These are phyloP conservation scores for Candida palmyrensis DNA, from an alignment of 805 yeast genomes.

Conservation along the genomic window DNA sequence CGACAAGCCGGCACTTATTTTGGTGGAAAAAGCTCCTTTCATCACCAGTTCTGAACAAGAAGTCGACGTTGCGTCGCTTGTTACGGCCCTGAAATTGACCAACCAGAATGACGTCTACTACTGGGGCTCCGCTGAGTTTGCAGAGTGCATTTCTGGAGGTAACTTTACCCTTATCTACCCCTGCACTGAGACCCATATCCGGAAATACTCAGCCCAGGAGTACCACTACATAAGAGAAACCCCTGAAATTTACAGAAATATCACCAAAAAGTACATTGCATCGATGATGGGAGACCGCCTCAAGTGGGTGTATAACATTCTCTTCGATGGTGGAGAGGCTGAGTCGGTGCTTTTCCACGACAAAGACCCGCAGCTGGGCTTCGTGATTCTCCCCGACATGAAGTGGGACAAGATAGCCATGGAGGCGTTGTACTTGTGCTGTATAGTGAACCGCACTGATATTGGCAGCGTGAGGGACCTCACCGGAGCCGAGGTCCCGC, in stretches of 20 bases:
- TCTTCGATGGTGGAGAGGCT: conserved; percentile 76
- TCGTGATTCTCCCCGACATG: conserved; percentile 87
- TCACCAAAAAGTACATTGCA: conserved; percentile 71
- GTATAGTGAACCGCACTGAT: conserved; percentile 65
- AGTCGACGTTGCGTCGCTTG: conserved; percentile 9
- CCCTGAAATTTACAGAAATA: conserved; percentile 59
- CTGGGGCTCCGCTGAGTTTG: conserved; percentile 64
- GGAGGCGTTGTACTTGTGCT: conserved; percentile 71
- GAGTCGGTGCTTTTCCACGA: conserved; percentile 74
- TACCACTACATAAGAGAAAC: conserved; percentile 70
- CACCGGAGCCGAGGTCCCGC: conserved; percentile 49
- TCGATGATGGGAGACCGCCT: conserved; percentile 73
- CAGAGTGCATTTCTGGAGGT: conserved; percentile 56
- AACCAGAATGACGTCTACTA: conserved; percentile 79
- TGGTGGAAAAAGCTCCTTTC: conserved; percentile 72
- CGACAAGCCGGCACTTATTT: conserved; percentile 57
- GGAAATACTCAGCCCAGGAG: conserved; percentile 63
- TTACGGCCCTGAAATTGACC: conserved; percentile 27
- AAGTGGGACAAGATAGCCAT: conserved; percentile 83
- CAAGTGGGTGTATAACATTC: conserved; percentile 86
- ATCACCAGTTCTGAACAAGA: conserved; percentile 15
- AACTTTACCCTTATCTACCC: conserved; percentile 82
- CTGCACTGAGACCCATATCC: conserved; percentile 80
- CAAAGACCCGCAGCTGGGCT: conserved; percentile 49
- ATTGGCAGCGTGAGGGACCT: conserved; percentile 75